Evolutionary conservation across 2,329 filamentous ascomycete genomes (phyloP).

Genomic region (Falciphora oryzae): DNA sequence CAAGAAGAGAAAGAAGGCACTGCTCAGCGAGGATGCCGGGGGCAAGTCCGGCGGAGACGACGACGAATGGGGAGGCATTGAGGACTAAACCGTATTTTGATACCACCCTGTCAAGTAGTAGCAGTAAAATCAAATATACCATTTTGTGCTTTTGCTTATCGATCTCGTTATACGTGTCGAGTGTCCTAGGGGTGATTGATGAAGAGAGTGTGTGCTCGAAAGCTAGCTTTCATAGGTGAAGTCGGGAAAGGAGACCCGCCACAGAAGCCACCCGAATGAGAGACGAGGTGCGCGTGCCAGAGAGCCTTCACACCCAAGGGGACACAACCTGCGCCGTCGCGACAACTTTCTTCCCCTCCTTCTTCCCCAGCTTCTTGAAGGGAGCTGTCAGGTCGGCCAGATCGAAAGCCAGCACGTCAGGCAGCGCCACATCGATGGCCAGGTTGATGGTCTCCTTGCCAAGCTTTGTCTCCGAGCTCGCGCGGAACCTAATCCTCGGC

Average conservation of each 20-base stretch:
- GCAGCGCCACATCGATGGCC: background rate
- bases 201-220: too few species aligned
- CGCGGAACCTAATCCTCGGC: background rate
- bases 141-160: background rate
- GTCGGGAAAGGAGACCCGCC: background rate
- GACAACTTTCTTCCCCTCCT: background rate
- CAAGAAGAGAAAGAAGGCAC: constrained; percentile 44
- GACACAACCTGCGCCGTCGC: background rate
- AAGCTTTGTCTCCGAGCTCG: background rate
- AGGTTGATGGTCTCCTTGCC: constrained; percentile 4
- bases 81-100: constrained; percentile 13
- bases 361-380: constrained; percentile 1
- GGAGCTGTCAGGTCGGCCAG: background rate
- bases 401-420: background rate
- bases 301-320: background rate
- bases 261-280: background rate
- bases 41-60: constrained; percentile 2
- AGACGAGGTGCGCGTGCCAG: too few species aligned
- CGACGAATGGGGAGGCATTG: constrained; percentile 26
- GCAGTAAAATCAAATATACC: background rate
- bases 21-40: constrained; percentile 17
- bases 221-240: background rate
- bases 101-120: background rate
- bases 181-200: background rate
- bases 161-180: background rate